These are phyloP conservation scores for Daedalea quercina DNA, from an alignment of 768 basidiomycete species.

Conservation along the genomic window DNA sequence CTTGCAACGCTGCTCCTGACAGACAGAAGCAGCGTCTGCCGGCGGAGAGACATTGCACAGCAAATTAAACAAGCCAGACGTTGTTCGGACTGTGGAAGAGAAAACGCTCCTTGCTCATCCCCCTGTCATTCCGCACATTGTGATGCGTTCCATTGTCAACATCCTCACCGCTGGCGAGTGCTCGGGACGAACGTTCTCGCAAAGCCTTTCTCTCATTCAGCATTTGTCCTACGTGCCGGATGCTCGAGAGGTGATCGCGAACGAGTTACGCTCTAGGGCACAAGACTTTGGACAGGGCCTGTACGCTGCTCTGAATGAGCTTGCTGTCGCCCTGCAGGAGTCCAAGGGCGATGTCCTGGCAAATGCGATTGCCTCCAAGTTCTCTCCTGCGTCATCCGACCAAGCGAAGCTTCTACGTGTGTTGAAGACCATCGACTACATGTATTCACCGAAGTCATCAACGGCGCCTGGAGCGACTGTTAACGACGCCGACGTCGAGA, in stretches of 20 bases:
- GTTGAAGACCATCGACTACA: conserved; percentile 96
- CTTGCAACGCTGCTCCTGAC: neutral
- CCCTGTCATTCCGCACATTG: conserved; percentile 78
- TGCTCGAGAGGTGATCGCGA: conserved; percentile 81
- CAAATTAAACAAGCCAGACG: conserved; percentile 18
- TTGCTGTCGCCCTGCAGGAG: conserved; percentile 55
- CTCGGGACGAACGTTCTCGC: conserved; percentile 92
- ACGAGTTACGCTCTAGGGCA: conserved; percentile 80
- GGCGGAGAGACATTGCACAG: conserved; percentile 10
- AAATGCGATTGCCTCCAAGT: conserved; percentile 74
- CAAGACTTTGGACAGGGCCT: conserved; percentile 82
- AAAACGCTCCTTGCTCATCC: conserved; percentile 58
- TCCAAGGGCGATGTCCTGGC: conserved; percentile 50
- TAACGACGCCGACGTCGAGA: conserved; percentile 58
- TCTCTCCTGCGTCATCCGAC: conserved; percentile 88
- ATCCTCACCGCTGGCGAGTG: conserved; percentile 97
- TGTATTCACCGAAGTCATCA: conserved; percentile 65
- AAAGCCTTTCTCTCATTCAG: conserved; percentile 87
- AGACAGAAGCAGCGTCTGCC: conserved; percentile 4
- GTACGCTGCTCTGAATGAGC: conserved; percentile 69
- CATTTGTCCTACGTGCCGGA: conserved; percentile 86
- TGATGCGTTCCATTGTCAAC: conserved; percentile 91
- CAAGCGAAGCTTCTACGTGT: conserved; percentile 97
- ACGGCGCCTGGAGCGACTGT: conserved; percentile 29
- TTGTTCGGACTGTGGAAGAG: conserved; percentile 24